These are phyloP conservation scores for Claviceps quebecensis DNA, from an alignment of 2,329 filamentous ascomycete genomes.

Conservation along the genomic window DNA sequence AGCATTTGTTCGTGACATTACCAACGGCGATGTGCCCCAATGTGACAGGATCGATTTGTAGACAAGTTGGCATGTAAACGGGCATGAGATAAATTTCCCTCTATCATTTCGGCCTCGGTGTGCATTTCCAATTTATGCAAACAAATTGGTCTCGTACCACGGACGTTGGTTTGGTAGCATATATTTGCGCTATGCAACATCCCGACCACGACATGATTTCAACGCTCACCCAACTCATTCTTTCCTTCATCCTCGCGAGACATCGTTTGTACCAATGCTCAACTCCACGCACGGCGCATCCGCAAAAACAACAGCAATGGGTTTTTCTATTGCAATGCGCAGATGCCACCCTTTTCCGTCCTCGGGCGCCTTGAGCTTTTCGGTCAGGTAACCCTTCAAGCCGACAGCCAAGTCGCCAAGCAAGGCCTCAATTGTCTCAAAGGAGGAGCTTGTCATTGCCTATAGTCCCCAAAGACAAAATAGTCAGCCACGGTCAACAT, in stretches of 20 bases:
- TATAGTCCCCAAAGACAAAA: constrained; percentile 12
- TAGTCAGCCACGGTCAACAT: not conserved
- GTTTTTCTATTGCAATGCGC: constrained; percentile 53
- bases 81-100: not conserved
- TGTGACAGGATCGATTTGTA: constrained; percentile 25
- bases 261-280: constrained; percentile 16
- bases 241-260: not conserved
- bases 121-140: not conserved
- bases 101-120: not conserved
- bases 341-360: constrained; percentile 32
- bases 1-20: constrained; percentile 55
- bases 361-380: constrained; percentile 3
- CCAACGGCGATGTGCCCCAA: constrained; percentile 58
- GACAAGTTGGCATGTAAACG: not conserved
- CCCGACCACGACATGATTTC: not conserved
- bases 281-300: constrained; percentile 55
- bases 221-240: too few relatives aligned
- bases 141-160: not conserved
- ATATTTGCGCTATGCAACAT: not conserved
- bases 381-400: constrained; percentile 30
- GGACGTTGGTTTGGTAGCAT: not conserved
- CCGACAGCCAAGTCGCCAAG: constrained; percentile 32
- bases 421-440: constrained; percentile 50
- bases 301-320: constrained; percentile 57
- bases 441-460: constrained; percentile 41